These are phyloP conservation scores for Austroboletus rostrupii DNA, from an alignment of 1,284 basidiomycete species.

Conservation along the genomic window DNA sequence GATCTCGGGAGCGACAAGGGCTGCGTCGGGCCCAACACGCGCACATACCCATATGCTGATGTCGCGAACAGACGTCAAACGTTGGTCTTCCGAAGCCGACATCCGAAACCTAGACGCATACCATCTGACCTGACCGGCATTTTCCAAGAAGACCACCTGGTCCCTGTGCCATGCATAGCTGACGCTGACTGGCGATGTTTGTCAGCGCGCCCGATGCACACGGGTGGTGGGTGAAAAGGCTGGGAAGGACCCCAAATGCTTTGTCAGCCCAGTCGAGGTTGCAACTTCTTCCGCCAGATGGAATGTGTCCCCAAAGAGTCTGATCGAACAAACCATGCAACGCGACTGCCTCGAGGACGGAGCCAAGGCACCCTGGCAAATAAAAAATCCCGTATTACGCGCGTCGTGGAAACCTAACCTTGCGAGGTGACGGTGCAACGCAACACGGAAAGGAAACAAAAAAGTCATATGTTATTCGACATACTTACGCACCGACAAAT, in stretches of 20 bases:
- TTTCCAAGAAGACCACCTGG: conserved; percentile 14
- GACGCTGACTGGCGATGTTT: conserved; percentile 6
- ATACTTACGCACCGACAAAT: conserved; percentile 19
- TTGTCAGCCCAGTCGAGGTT: conserved; percentile 13
- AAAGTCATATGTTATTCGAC: conserved; percentile 11
- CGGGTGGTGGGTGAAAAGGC: conserved; percentile 8
- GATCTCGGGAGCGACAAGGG: conserved; percentile 28
- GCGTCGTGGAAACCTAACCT: conserved; percentile 30
- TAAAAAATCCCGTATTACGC: conserved; percentile 30
- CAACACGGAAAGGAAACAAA: not conserved
- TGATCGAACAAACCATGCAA: conserved; percentile 24
- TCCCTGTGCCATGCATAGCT: conserved; percentile 1
- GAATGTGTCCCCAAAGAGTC: conserved; percentile 8
- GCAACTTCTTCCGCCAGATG: conserved; percentile 12
- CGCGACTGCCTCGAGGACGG: conserved; percentile 34
- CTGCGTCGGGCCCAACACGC: not conserved
- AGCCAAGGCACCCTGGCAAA: conserved; percentile 29
- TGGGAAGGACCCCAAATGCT: conserved; percentile 13
- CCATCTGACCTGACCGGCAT: conserved; percentile 14
- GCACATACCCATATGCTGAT: not conserved
- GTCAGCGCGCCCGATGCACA: conserved; percentile 1
- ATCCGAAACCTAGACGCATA: conserved; percentile 3
- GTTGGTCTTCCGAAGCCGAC: conserved; percentile 10
- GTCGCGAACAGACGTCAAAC: not conserved
- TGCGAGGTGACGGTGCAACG: conserved; percentile 13